Evolutionary conservation across 2,329 filamentous ascomycete genomes (phyloP), one percentile per base, ranked within the genome.

Genomic region (Coniochaeta sp.): DNA sequence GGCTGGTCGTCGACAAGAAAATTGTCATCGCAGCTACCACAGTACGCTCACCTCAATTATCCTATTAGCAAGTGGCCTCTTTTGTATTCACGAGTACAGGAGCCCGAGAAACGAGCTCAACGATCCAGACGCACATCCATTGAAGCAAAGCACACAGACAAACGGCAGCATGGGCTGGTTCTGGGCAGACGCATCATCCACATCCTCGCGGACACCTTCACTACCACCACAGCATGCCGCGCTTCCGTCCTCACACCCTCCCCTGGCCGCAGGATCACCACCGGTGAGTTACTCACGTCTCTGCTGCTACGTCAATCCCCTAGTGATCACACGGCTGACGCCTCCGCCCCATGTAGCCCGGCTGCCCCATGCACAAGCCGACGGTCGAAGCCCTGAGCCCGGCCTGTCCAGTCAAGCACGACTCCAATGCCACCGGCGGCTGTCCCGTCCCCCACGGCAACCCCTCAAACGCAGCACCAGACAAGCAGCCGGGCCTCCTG

Each of bases 341-440:
- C n/a, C n/a, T n/a, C n/a, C n/a, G n/a, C n/a, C n/a, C n/a, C n/a
- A n/a, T 36, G 12, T 62, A 85, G 82, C 72, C 77, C 59, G 76
- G 74, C 65, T 86, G 83, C 62, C 83, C 83, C 2, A 85, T 86
- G 81, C 81, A 84, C 72, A 77, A 81, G 62, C 77, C 79, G 68
- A 78, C 77, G 2, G 72, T 79, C 64, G 77, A 83, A 63, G 77
- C 78, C 54, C 70, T 84, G 59, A 75, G 65, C 28, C 61, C 38
- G 10, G 14, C 55, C 34, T 57, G 34, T 32, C 55, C 55, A 40
- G 34, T 44, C 16, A 42, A 40, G 34, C 38, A 57, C 32, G 55
- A 57, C 12, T 4, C 55, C 7, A 3, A 30, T 9, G 22, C 36
- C 26, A 40, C 63, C 8, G 61, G 62, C 17, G 61, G 61, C 57